phyloP scores from a whole-genome alignment of 2,329 filamentous ascomycete genomes.

The Xylariales sp. region DNA sequence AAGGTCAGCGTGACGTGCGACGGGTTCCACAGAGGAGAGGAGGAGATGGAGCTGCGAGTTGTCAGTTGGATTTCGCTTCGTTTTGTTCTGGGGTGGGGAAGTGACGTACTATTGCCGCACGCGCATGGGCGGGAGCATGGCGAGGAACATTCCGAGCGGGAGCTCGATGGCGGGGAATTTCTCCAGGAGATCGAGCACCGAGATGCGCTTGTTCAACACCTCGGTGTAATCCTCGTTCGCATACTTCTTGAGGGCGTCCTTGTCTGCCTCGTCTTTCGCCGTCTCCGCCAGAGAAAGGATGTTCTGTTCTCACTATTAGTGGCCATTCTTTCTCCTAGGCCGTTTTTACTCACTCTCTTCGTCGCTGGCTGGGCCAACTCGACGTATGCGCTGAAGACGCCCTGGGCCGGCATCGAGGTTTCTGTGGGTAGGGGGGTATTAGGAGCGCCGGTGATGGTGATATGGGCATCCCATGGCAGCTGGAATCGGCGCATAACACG shows the following conservation, averaged over 20 bases:
- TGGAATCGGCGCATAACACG: conserved; percentile 74
- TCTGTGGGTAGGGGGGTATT: conserved; percentile 66
- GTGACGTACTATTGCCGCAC: conserved; percentile 76
- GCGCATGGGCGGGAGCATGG: conserved; percentile 80
- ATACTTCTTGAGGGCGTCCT: conserved; percentile 59
- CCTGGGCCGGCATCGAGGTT: conserved; percentile 68
- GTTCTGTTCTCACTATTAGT: conserved; percentile 51
- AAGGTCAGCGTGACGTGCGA: conserved; percentile 74
- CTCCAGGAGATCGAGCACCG: conserved; percentile 76
- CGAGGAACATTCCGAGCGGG: conserved; percentile 74
- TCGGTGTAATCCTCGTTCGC: conserved; percentile 60
- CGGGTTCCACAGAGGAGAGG: conserved; percentile 72
- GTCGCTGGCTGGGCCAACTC: conserved; percentile 80
- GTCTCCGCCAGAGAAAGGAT: conserved; percentile 50
- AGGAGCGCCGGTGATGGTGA: conserved; percentile 67
- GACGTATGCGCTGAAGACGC: conserved; percentile 76
- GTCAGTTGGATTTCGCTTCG: conserved; percentile 34
- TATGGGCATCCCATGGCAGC: conserved; percentile 74
- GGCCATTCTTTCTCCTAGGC: neutral
- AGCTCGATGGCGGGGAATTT: conserved; percentile 69
- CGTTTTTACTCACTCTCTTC: conserved; percentile 62
- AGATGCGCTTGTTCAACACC: conserved; percentile 67
- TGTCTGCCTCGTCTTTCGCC: conserved; percentile 43
- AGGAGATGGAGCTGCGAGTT: conserved; percentile 72
- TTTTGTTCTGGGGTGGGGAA: conserved; percentile 52